A percentile compares a stretch with the other conserved stretches of the same genome.
Conservation (phyloP, 1,284 basidiomycete species). For the Sporisorium scitamineum region DNA sequence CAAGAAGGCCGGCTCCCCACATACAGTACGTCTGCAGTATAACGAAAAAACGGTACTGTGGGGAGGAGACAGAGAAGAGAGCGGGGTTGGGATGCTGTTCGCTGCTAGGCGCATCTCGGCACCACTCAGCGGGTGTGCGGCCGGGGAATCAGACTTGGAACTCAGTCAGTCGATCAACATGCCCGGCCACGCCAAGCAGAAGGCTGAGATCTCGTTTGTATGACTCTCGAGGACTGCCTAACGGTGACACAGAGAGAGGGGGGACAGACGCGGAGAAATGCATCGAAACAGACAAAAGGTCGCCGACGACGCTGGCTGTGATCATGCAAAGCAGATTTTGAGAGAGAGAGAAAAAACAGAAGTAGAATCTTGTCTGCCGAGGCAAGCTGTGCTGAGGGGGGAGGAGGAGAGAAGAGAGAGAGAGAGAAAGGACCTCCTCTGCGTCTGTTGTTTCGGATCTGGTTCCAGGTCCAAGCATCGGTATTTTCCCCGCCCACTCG, state of each 20-base stretch:
- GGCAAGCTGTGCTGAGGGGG: no score
- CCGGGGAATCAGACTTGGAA: conserved; percentile 29
- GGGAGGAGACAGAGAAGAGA: background rate
- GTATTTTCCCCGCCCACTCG: conserved; percentile 41
- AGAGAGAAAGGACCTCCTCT: background rate
- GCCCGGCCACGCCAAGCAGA: conserved; percentile 6
- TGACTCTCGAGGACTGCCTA: background rate
- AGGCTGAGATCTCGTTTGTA: conserved; percentile 4
- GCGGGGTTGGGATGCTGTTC: conserved; percentile 1
- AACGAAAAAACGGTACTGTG: background rate
- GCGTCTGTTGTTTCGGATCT: no score
- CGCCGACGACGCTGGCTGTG: background rate
- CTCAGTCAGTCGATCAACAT: background rate
- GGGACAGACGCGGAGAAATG: background rate
- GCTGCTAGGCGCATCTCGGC: conserved; percentile 38
- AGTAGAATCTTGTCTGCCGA: background rate
- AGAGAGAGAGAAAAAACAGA: background rate
- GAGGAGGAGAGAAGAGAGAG: background rate
- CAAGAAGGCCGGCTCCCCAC: no score
- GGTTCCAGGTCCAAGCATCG: background rate
- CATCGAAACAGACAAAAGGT: background rate
- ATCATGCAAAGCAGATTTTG: background rate
- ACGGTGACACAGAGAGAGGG: background rate
- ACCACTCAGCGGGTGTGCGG: conserved; percentile 14
- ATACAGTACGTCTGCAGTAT: no score